Evolutionary conservation across 2,329 filamentous ascomycete genomes (phyloP), one percentile per base, ranked within the genome.

Genomic region (Whalleya microplaca): DNA sequence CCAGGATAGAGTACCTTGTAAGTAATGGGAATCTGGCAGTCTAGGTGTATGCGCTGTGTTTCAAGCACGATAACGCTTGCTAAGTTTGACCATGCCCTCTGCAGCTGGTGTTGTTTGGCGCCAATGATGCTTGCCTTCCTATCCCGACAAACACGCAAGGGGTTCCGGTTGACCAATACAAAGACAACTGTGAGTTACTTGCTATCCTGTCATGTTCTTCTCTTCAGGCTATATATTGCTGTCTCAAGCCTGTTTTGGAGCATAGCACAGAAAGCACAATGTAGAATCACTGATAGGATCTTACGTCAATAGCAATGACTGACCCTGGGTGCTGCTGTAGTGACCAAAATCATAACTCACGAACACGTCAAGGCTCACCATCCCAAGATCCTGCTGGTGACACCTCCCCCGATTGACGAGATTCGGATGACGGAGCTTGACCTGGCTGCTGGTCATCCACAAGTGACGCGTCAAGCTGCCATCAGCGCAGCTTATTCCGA

Each of bases 351-450:
- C 64, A 76, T 96, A 66, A 85, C 79, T 2, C 91, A 97, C 72
- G 84, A 88, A 7, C 77, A 78, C 55, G 81, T 96, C 57, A 73
- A 75, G 54, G 86, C 84, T 5, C 92, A 97, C 68, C 80, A 83
- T 37, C 86, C 90, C 21, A 85, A 84, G 50, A 87, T 92, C 52
- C 79, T 97, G 44, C 77, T 98, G 5, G 81, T 97, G 46, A 89
- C 91, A 0, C 92, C 94, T 21, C 91, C 93, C 1, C 92, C 92
- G 0, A 74, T 96, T 48, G 89, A 96, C 66, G 88, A 96, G 74
- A 87, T 91, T 71, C 83, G 87, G 58, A 75, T 84, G 40, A 78
- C 78, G 50, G 69, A 69, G 58, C 72, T 80, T 32, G 82, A 84
- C 68, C 68, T 76, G 18, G 74, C 67, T 1, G 73, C 76, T 58